Base-by-base conservation (phyloP, 2,329 filamentous ascomycete species). In the Trichocomaceae sp. region DNA sequence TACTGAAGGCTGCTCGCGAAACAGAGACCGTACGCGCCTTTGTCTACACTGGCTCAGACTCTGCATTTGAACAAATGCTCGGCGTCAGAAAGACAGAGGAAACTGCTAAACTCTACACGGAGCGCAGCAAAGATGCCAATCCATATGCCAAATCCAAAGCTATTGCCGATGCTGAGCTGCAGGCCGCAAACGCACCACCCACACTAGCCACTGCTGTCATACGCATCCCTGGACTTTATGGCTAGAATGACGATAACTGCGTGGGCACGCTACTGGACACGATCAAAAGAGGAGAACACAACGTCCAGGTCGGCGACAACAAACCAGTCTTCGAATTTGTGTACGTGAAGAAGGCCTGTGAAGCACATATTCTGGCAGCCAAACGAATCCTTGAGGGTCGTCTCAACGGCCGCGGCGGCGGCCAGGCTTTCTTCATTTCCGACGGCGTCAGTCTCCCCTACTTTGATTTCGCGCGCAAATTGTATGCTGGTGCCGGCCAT, bases 371-470 rank as follows among this genome's bases (percentile, higher is more conserved):
- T 22, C 31, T 53, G 33, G 51, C 51, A n/a, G 51, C 51, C 3
- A 53, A 53, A 41, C 44, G 33, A 39, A 42, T 47, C 31, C 44
- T 53, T 3, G 51, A 53, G 15, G 44, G 44, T 35, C 23, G 23
- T 26, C 23, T 26, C 23, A 26, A 26, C 23, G n/a, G 20, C 13
- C 15, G 29, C n/a, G 12, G 5, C 13, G 51, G 51, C 10, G 44
- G 51, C 19, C 44, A 53, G 23, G 51, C 51, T 13, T 53, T 22
- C n/a, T 53, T 53, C 10, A 53, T 53, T 31, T 53, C 51, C 33
- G 51, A 53, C 44, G 51, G 51, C n/a, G 33, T 53, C 20, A 53
- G 31, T 47, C 51, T 53, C 2, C 51, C 51, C 15, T 53, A 53
- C 33, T 53, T 53, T 41, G 44, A 53, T 22, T 53, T 47, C 31